Evolutionary conservation across 2,329 filamentous ascomycete species (phyloP).

Genomic region (Epicoccum nigrum): DNA sequence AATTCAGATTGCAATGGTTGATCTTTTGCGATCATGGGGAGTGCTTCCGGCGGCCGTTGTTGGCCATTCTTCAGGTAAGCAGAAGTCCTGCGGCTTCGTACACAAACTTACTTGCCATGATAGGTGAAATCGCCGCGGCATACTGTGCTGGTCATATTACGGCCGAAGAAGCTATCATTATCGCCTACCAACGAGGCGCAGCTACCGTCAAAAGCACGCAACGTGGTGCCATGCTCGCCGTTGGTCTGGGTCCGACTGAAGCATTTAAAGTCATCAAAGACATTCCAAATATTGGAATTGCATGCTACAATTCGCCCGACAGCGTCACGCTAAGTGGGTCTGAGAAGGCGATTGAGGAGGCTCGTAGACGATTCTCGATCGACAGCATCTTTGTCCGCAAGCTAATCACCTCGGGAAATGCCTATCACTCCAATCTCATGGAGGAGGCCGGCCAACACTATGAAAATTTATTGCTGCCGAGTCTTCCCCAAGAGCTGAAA

Average conservation of each 20-base stretch:
- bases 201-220: slow-evolving; percentile 2
- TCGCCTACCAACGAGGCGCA: slow-evolving; percentile 11
- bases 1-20: slow-evolving; percentile 18
- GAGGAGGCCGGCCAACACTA: slow-evolving; percentile 3
- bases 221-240: background rate
- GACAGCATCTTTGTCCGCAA: slow-evolving; percentile 11
- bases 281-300: background rate
- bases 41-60: slow-evolving; percentile 17
- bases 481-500: background rate
- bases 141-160: slow-evolving; percentile 6
- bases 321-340: slow-evolving; percentile 19
- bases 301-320: slow-evolving; percentile 43
- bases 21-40: slow-evolving; percentile 16
- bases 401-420: slow-evolving; percentile 8
- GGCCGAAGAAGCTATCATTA: slow-evolving; percentile 4
- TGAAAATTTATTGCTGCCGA: background rate
- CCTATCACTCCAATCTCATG: slow-evolving; percentile 28
- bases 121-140: slow-evolving; percentile 30
- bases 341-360: background rate
- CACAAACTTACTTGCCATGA: too few species aligned
- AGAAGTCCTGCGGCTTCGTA: too few species aligned
- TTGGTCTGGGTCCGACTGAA: background rate
- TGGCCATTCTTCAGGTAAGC: slow-evolving; percentile 23
- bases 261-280: background rate
- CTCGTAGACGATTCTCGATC: background rate